Conservation (phyloP, 768 basidiomycete genomes). For the Boletus reticuloceps region DNA sequence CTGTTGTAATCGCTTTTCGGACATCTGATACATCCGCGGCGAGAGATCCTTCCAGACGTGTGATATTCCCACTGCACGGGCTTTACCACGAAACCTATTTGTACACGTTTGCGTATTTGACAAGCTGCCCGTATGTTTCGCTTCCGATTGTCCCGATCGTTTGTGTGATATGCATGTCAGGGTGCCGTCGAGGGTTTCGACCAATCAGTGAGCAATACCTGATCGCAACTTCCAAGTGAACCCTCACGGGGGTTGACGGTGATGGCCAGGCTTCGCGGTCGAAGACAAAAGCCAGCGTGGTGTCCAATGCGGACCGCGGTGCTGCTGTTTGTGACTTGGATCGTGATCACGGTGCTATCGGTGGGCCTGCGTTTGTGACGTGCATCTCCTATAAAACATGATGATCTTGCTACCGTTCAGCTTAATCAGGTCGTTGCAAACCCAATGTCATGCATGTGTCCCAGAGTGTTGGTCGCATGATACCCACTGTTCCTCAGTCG, state of each 20-base stretch:
- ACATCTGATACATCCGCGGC: slow-evolving; percentile 7
- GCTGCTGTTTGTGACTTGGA: neutral
- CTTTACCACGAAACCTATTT: neutral
- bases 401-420: too few species aligned
- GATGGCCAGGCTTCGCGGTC: too few species aligned
- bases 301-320: neutral
- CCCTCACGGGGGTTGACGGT: too few species aligned
- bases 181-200: neutral
- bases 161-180: neutral
- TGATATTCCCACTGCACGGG: neutral
- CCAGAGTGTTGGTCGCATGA: too few species aligned
- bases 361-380: too few species aligned
- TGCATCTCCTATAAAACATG: too few species aligned
- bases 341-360: too few species aligned
- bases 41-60: neutral
- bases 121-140: neutral
- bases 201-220: neutral
- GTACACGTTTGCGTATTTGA: neutral
- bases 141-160: neutral
- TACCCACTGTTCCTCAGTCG: too few species aligned
- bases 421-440: too few species aligned
- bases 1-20: neutral
- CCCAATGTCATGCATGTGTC: too few species aligned
- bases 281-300: neutral
- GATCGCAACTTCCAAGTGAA: neutral